phyloP scores from a whole-genome alignment of 805 yeast genomes.

The Cyberlindnera meyerae region DNA sequence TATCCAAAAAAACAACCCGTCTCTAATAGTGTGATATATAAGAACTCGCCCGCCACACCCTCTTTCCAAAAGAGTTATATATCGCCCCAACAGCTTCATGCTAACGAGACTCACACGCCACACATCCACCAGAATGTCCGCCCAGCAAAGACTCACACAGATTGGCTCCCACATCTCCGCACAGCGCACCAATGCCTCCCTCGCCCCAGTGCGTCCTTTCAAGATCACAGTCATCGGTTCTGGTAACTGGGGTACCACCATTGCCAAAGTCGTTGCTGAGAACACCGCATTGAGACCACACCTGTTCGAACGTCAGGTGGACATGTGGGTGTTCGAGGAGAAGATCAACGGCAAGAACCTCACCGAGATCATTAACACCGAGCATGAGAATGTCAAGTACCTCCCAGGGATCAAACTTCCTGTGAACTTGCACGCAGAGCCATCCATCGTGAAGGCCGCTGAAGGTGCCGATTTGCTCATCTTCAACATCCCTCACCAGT shows the following conservation, averaged over 20 bases:
- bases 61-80: too few relatives aligned
- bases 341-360: slow-evolving; percentile 60
- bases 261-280: slow-evolving; percentile 93
- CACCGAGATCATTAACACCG: slow-evolving; percentile 84
- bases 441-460: slow-evolving; percentile 73
- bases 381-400: slow-evolving; percentile 93
- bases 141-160: slow-evolving; percentile 24
- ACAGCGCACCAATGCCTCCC: slow-evolving; percentile 16
- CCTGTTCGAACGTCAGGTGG: slow-evolving; percentile 67
- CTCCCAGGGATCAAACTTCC: slow-evolving; percentile 88
- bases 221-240: slow-evolving; percentile 82
- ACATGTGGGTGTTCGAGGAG: slow-evolving; percentile 98
- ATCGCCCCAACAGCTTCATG: too few relatives aligned
- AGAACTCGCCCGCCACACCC: too few relatives aligned
- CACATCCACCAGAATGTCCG: slow-evolving; percentile 9
- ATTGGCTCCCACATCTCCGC: slow-evolving; percentile 18
- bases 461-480: slow-evolving; percentile 79
- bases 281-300: slow-evolving; percentile 69
- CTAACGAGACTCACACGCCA: too few relatives aligned
- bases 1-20: too few relatives aligned
- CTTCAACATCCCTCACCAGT: slow-evolving; percentile 97
- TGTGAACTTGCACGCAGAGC: slow-evolving; percentile 79
- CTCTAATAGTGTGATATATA: too few relatives aligned
- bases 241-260: slow-evolving; percentile 98
- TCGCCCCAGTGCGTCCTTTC: slow-evolving; percentile 33